A percentile compares a stretch with the other conserved stretches of the same genome.
phyloP scores from a whole-genome alignment of 768 basidiomycete species.

The Lactarius vividus region DNA sequence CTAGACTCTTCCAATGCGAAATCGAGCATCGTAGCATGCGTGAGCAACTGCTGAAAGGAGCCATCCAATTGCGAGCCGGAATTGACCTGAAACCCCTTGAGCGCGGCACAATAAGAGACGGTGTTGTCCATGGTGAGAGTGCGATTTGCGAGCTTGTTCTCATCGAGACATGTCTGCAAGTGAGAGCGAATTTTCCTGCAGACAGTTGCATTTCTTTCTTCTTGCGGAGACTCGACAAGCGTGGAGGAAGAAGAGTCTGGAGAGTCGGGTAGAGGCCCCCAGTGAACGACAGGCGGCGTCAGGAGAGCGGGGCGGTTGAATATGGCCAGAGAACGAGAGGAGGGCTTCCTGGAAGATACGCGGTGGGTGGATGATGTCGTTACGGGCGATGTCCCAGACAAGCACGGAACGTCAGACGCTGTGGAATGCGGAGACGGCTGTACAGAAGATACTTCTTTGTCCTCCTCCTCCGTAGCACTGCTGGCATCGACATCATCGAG shows the following conservation, averaged over 20 bases:
- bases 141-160: constrained; percentile 22
- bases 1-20: constrained; percentile 9
- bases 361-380: neutral
- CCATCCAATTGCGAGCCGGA: constrained; percentile 5
- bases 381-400: constrained; percentile 4
- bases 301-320: constrained; percentile 3
- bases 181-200: constrained; percentile 8
- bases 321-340: constrained; percentile 17
- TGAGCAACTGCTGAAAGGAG: constrained; percentile 13
- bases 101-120: constrained; percentile 13
- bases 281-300: constrained; percentile 12
- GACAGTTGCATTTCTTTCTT: neutral
- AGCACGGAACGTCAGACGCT: neutral
- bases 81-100: constrained; percentile 19
- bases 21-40: constrained; percentile 17
- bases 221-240: constrained; percentile 2
- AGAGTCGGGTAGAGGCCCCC: constrained; percentile 4
- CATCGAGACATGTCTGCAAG: constrained; percentile 20
- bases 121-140: constrained; percentile 12
- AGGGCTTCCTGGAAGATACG: constrained; percentile 11
- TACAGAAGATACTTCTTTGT: neutral
- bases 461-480: neutral
- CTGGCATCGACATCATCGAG: neutral
- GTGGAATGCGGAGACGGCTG: neutral
- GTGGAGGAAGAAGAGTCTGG: constrained; percentile 13